Conservation (phyloP, 305 asterid species). For the Fraxinus sp. region DNA sequence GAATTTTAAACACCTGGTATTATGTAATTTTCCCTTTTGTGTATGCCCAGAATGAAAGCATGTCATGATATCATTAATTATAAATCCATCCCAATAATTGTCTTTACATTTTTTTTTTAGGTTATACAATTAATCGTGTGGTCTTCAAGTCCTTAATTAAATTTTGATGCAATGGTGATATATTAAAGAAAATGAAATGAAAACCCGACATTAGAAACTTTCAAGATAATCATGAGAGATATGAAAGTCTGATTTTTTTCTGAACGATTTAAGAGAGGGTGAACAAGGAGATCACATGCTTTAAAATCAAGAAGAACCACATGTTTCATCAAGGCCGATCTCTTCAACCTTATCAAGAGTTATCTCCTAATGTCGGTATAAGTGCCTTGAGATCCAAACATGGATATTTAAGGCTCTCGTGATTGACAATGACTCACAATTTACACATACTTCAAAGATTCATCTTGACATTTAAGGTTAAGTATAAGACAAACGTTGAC, state of each 20-base stretch:
- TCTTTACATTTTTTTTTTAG: not conserved
- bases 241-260: not conserved
- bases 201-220: not conserved
- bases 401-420: not conserved
- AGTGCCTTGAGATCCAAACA: not conserved
- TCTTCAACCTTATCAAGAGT: not conserved
- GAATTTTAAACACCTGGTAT: too few species aligned
- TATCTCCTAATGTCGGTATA: not conserved
- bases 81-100: slow-evolving; percentile 25
- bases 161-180: not conserved
- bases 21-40: slow-evolving; percentile 14
- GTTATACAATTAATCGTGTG: not conserved
- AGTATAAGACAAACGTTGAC: not conserved
- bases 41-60: slow-evolving; percentile 24
- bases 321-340: not conserved
- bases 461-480: not conserved
- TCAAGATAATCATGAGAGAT: not conserved
- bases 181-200: not conserved
- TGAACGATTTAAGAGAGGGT: not conserved
- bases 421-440: not conserved
- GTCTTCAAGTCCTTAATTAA: not conserved
- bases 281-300: not conserved
- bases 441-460: not conserved
- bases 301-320: not conserved
- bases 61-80: slow-evolving; percentile 11